Evolutionary conservation across 768 basidiomycete species (phyloP).

Genomic region (Rhizopogon rudus): DNA sequence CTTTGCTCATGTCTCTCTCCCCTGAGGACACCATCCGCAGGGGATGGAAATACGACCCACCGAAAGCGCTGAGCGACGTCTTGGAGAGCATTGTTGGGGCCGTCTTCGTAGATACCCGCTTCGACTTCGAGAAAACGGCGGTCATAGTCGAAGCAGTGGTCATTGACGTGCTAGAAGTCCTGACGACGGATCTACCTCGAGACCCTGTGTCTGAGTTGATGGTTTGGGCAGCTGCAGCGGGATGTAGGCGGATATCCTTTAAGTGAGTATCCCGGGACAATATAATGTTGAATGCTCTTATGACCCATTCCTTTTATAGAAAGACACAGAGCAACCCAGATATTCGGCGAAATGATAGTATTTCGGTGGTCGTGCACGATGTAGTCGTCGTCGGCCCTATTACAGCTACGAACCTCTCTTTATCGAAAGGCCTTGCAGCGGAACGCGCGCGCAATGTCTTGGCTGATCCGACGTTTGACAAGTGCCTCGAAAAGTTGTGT

Average conservation of each 20-base stretch:
- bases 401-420: slow-evolving; percentile 45
- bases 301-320: slow-evolving; percentile 15
- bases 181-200: slow-evolving; percentile 54
- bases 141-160: slow-evolving; percentile 58
- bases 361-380: slow-evolving; percentile 58
- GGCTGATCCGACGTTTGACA: slow-evolving; percentile 39
- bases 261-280: slow-evolving; percentile 28
- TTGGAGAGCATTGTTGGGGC: slow-evolving; percentile 85
- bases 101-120: slow-evolving; percentile 74
- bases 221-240: slow-evolving; percentile 56
- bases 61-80: slow-evolving; percentile 81
- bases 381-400: slow-evolving; percentile 55
- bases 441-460: slow-evolving; percentile 56
- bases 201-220: slow-evolving; percentile 74
- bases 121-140: slow-evolving; percentile 64
- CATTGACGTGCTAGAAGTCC: slow-evolving; percentile 56
- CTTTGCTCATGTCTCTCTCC: slow-evolving; percentile 50
- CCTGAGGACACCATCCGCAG: slow-evolving; percentile 57
- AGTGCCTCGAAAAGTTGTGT: slow-evolving; percentile 39
- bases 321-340: slow-evolving; percentile 41
- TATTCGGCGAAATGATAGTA: slow-evolving; percentile 41
- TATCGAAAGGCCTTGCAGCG: slow-evolving; percentile 67
- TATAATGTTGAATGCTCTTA: slow-evolving; percentile 2
- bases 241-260: slow-evolving; percentile 50
- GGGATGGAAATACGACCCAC: slow-evolving; percentile 82